Evolutionary conservation across 2,329 filamentous ascomycete genomes (phyloP), one percentile per base, ranked within the genome.

Genomic region (Pyrenochaeta sp.): DNA sequence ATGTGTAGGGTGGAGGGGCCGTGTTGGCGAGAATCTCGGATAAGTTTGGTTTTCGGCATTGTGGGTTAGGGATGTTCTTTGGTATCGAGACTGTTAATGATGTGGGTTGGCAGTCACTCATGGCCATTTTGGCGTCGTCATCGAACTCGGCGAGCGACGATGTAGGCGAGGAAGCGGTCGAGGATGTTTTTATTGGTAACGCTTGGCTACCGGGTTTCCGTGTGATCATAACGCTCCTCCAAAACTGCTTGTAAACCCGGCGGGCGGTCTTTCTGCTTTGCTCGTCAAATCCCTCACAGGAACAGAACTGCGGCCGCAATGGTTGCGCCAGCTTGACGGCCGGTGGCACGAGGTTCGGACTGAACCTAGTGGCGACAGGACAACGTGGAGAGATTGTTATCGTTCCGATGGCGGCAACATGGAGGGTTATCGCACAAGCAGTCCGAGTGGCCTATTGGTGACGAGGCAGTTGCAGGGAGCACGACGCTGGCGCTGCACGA

Each of bases 21-120:
- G 86, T 87, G 79, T 97, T 95, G 64, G 91, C 86, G 44, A 99
- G 86, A 28, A 99, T 96, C 70, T 98, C 94, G 58, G 89, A 86
- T 49, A 99, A 83, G 30, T 92, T 90, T 43, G 92, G 94, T 71
- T 88, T 82, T 67, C 83, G 79, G 78, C 82, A 85, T 69, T 85
- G 86, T 19, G 84, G 82, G 58, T 76, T 76, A 52, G 75, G 71
- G 42, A 73, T 74, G 63, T 66, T 75, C 61, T 69, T 73, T 42
- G 81, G 82, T 74, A 82, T 83, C 25, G 80, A 77, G 50, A 86
- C 82, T 64, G 80, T 85, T 64, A 84, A 73, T 32, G 84, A 83
- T 9, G 79, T 72, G 40, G 68, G 64, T 46, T 76, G 58, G 64
- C 74, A 76, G 52, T 84, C 81, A 58, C 80, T 80, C 82, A 84